Evolutionary conservation across 1,284 basidiomycete genomes (phyloP).

Genomic region (Ustilago vetiveriae): DNA sequence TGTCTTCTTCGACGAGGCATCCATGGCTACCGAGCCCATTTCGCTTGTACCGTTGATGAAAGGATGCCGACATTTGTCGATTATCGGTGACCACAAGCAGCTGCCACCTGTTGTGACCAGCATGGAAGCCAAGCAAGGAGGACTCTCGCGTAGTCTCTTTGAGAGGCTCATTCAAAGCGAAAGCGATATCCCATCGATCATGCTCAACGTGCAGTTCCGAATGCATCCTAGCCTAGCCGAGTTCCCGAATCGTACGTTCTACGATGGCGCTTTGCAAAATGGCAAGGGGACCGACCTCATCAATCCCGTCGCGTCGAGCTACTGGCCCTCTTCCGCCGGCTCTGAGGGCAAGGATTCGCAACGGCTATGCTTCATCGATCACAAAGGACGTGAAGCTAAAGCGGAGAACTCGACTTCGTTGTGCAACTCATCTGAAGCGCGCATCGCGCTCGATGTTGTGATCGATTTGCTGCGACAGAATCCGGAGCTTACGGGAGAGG

Average conservation of each 20-base stretch:
- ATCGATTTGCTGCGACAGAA: slow-evolving; percentile 56
- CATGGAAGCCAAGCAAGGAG: slow-evolving; percentile 72
- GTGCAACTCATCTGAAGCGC: slow-evolving; percentile 54
- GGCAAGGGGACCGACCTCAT: slow-evolving; percentile 70
- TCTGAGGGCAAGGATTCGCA: not conserved
- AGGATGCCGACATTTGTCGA: slow-evolving; percentile 78
- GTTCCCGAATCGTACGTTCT: slow-evolving; percentile 86
- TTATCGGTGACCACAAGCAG: slow-evolving; percentile 96
- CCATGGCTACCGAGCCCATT: slow-evolving; percentile 89
- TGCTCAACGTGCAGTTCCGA: slow-evolving; percentile 91
- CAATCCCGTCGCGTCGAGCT: slow-evolving; percentile 45
- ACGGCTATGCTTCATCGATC: slow-evolving; percentile 50
- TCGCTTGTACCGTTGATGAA: slow-evolving; percentile 69
- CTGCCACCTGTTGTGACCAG: slow-evolving; percentile 84
- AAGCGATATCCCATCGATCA: slow-evolving; percentile 65
- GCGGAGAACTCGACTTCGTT: slow-evolving; percentile 53
- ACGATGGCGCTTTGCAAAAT: slow-evolving; percentile 76
- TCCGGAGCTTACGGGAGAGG: slow-evolving; percentile 42
- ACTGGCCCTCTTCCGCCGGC: slow-evolving; percentile 13
- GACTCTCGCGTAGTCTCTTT: slow-evolving; percentile 83
- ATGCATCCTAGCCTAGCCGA: slow-evolving; percentile 90
- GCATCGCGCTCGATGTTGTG: slow-evolving; percentile 63
- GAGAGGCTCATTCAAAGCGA: slow-evolving; percentile 77
- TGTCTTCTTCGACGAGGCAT: slow-evolving; percentile 92
- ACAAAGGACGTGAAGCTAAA: slow-evolving; percentile 46